Base-by-base conservation (phyloP, 768 basidiomycete genomes). In the Trametes gibbosa region DNA sequence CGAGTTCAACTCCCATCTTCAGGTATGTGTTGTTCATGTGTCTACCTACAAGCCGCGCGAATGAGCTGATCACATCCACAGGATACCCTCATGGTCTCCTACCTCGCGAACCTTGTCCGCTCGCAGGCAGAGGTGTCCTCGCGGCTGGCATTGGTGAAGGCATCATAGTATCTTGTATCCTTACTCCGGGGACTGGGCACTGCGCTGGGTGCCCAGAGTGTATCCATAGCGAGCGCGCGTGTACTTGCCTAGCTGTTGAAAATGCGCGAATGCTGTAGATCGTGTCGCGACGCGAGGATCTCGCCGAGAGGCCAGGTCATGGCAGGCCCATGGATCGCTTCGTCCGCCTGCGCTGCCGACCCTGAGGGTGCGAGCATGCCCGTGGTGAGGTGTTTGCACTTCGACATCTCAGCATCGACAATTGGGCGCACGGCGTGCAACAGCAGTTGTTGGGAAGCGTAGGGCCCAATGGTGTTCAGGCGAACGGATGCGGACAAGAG, bases 291-390 rank as follows among this genome's bases (percentile, higher is more conserved):
- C 35, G 89, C 86, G 27, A 98, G 79, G 40, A 98, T 89, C 74
- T 99, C 97, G 17, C 95, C 95, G 19, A 99, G 72, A 0, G 96
- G 97, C 96, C 96, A 98, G 16, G 92, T 98, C 66, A 86, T 94
- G 37, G 89, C 87, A 4, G 95, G 94, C 0, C 85, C 88, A 34
- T 76, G 65, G 12, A 76, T 67, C 1, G 50, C 68, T 2, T 49
- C 60, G 49, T 69, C 69, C 17, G 59, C 56, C 10, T 58, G 40
- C 34, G 41, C 19, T 24, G 23, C n/a, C 14, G 12, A 40, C 14
- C 12, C 24, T 9, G 6, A n/a, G 7, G 5, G 79, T 41, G 0
- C 82, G 8, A 17, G 7, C 3, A 79, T 41, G 0, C 82, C 80
- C 5, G 85, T 83, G n/a, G 78, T 77, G 41, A 87, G 66, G 48